Evolutionary conservation across 148 eudicot genomes (phyloP).

Genomic region (Silene uniflora): DNA sequence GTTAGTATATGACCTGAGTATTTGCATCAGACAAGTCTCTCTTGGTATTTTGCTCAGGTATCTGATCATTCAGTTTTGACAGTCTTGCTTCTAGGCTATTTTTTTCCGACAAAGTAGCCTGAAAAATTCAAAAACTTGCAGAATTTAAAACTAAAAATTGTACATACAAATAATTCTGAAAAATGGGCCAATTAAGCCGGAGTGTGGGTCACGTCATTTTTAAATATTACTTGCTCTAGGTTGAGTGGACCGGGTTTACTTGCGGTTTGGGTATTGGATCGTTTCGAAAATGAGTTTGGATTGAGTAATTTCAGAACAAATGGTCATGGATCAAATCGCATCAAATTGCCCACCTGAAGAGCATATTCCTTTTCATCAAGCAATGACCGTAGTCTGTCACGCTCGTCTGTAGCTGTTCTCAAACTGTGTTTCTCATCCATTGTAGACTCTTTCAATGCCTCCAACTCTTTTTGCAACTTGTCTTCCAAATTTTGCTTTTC

Average conservation of each 20-base stretch:
- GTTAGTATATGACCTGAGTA: constrained; percentile 48
- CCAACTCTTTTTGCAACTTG: constrained; percentile 58
- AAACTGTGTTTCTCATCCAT: constrained; percentile 50
- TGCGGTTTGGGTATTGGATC: background rate
- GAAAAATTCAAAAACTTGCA: constrained; percentile 16
- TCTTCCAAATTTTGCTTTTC: constrained; percentile 63
- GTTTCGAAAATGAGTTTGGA: background rate
- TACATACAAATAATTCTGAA: background rate
- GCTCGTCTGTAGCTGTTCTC: constrained; percentile 44
- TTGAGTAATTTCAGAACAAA: background rate
- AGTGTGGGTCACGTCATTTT: too few relatives aligned
- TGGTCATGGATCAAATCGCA: background rate
- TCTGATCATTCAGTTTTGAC: constrained; percentile 46
- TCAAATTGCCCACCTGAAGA: constrained; percentile 51
- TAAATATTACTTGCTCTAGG: background rate
- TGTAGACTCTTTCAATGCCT: constrained; percentile 48
- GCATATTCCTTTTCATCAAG: constrained; percentile 67
- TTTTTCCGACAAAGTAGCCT: constrained; percentile 71
- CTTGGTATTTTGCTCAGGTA: constrained; percentile 47
- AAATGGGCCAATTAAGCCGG: background rate
- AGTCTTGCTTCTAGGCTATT: constrained; percentile 56
- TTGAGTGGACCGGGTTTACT: background rate
- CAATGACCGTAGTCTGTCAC: constrained; percentile 49
- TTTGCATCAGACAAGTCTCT: constrained; percentile 64
- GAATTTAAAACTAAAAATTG: constrained; percentile 10